Base-by-base conservation (phyloP, 2,329 filamentous ascomycete genomes). In the Thermothelomyces thermophilus region DNA sequence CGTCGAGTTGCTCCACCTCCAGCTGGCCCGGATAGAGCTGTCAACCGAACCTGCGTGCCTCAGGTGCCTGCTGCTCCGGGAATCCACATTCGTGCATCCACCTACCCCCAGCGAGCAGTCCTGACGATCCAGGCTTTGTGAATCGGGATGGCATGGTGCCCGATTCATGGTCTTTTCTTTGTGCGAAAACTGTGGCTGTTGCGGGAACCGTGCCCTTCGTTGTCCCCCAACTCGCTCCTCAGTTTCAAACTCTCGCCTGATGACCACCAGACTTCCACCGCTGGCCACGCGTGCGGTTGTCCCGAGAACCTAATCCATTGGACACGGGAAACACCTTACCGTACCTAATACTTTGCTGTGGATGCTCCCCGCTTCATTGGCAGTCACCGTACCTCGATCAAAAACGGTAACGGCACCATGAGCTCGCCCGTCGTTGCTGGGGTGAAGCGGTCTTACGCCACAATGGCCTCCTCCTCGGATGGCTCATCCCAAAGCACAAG, bases 361-460 rank as follows among this genome's bases (percentile, higher is more conserved):
- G 24, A 26, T 49, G 40, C 40, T 33, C 34, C 37, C 6, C 17
- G 16, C 28, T 39, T 26, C 7, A 13, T 16, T 24, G 30, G 37
- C 24, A 28, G 2, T 46, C 35, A 43, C 13, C 41, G 13, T 22
- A 33, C 28, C 46, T 37, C 31, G 17, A 35, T 9, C 34, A 26
- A 39, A 37, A 42, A 40, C 50, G 36, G 35, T 52, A 36, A 5
- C 9, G 24, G 24, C 30, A 22, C n/a, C n/a, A 62, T 61, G 56
- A 48, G 53, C 2, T 55, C 54, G 17, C 50, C 52, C 17, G 43
- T 46, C n/a, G 33, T 53, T 22, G 51, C 56, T 5, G 60, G 60
- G 37, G 48, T 56, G 39, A 63, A 63, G 53, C 60, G 61, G 34
- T 55, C 53, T 41, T 60, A 60, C 37, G 51, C 60, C 16, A 39